Evolutionary conservation across 140 eudicot genomes (phyloP), one percentile per base, ranked within the genome.

Genomic region (Oenanthe javanica): DNA sequence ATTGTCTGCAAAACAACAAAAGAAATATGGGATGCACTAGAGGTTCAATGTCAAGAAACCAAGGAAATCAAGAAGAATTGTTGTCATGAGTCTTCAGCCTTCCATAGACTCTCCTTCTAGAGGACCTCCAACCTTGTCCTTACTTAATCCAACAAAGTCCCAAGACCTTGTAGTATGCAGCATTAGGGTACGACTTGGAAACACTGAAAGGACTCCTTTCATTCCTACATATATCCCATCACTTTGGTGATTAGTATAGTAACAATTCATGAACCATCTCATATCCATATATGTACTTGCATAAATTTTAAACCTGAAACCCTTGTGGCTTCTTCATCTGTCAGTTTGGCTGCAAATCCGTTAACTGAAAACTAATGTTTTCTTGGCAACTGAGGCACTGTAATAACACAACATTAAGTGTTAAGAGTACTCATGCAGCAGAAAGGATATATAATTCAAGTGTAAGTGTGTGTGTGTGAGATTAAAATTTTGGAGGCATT

Each of bases 261-360:
- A 38, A 42, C n/a, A 25, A 49, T 36, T n/a, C 18, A 38, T 19
- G 31, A 59, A 78, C 9, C 75, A 18, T 18, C 54, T 40, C 25
- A 43, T 40, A 42, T 19, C 45, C 14, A 11, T 13, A 12, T 9
- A 63, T 64, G 1, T 18, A 13, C 14, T 3, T 8, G 38, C 10
- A 27, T 10, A n/a, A 42, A 43, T n/a, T 13, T 81, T n/a, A 79
- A 31, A 82, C 86, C 79, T 67, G 84, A 76, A 82, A 85, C 13
- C 54, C 79, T 85, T 55, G 70, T 18, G 16, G 78, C 86, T 77
- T 85, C 86, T 9, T 82, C 86, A 5, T 52, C n/a, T 14, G 88
- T 85, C 45, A 85, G 80, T 63, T 77, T 82, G 64, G 86, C 88
- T 67, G 86, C 84, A 61, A 85, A 85, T 43, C 88, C 88, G 25